These are phyloP conservation scores for Dioscorea zingiberensis DNA, from an alignment of 106 monocot genomes.

Conservation along the genomic window DNA sequence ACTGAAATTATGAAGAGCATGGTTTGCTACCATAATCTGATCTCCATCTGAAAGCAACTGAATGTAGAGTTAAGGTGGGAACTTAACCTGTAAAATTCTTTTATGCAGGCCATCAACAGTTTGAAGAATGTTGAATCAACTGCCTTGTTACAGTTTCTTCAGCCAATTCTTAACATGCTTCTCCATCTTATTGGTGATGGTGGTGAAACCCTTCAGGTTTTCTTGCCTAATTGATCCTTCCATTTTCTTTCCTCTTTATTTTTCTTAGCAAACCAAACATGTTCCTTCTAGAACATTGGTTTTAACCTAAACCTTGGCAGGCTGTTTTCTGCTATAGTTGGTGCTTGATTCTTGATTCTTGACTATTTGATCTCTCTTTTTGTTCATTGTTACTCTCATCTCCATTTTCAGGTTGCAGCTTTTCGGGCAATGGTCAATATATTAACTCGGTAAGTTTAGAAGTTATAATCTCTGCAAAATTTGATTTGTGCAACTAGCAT, in stretches of 20 bases:
- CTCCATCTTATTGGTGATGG: constrained; percentile 99
- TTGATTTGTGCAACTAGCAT: not conserved
- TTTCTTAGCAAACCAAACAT: not conserved
- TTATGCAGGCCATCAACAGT: constrained; percentile 97
- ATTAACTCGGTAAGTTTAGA: constrained; percentile 64
- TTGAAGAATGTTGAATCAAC: constrained; percentile 99
- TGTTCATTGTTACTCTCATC: not conserved
- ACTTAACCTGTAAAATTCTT: not conserved
- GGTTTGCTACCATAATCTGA: too few species aligned
- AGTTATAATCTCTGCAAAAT: not conserved
- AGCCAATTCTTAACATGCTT: constrained; percentile 98
- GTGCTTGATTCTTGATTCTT: not conserved
- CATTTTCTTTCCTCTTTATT: not conserved
- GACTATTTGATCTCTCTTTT: not conserved
- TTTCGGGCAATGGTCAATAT: constrained; percentile 99
- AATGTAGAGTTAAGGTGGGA: not conserved
- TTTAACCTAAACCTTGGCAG: too few species aligned
- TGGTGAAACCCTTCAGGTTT: constrained; percentile 98
- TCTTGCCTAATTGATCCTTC: not conserved
- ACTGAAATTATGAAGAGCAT: too few species aligned
- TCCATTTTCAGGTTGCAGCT: constrained; percentile 77
- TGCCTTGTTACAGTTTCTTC: constrained; percentile 91
- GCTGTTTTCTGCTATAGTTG: too few species aligned
- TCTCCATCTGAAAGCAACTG: too few species aligned
- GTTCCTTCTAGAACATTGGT: too few species aligned